Evolutionary conservation across 305 asterid genomes (phyloP), one percentile per base, ranked within the genome.

Genomic region (Fraxinus floribunda): DNA sequence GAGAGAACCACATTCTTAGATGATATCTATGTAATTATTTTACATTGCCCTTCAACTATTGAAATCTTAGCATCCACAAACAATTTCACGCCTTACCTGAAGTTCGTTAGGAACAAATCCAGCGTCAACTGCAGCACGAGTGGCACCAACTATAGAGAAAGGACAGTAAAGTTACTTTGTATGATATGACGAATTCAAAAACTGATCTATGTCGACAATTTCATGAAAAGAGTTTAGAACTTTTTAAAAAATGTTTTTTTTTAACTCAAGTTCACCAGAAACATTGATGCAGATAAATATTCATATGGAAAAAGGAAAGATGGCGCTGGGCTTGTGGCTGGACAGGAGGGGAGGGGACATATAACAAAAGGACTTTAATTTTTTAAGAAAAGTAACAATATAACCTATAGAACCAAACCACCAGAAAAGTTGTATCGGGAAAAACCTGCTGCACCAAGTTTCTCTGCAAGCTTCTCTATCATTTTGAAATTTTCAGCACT

Each of bases 41-140:
- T 66, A 52, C 15, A 24, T 24, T 13, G 30, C 81, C 44, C 80
- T 49, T 24, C 32, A 36, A 46, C 15, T 68, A 32, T 6, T 70
- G 41, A 46, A 78, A 74, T 24, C 24, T 44, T 62, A 18, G 71
- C 66, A 78, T 35, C 57, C 70, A 49, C 35, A 68, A 81, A 36
- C 71, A 35, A 38, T 39, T 41, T 73, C 20, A 75, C 57, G 39
- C 41, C 66, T 82, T 82, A 94, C 98, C 97, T 96, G 99, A 84
- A 96, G 99, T 80, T 96, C 99, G 15, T 94, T 96, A 15, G 99
- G 97, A 83, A 94, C 98, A 84, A 82, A 94, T 86, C 98, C 99
- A 0, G 99, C 98, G 87, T 95, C 99, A 57, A 95, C 98, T 74
- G 99, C 99, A 86, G 98, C 99, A 83, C 98, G 98, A 85, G 98